Base-by-base conservation (phyloP, 495 filamentous ascomycete genomes). In the Penicillium daleae region DNA sequence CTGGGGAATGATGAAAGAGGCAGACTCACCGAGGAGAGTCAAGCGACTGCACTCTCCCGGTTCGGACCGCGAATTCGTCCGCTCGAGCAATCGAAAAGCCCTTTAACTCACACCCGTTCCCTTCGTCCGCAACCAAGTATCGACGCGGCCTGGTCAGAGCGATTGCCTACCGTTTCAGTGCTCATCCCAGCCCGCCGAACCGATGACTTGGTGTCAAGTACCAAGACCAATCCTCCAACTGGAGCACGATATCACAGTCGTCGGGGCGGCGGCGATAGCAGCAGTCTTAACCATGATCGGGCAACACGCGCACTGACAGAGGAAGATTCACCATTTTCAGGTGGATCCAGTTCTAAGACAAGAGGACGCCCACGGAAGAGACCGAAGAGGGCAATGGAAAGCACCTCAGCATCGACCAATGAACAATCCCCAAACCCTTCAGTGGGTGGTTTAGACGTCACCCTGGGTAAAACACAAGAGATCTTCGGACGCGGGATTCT, bases 401-500 rank as follows among this genome's bases (percentile, higher is more conserved):
- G 6, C 2, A 42, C 39, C 39, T 42, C 5, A 42, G 17, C 39
- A 6, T 42, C 5, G 13, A 42, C 39, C 2, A 42, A 42, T 42
- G 5, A 42, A n/a, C 5, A 42, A 19, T 5, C 5, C 39, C 39
- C 2, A 42, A 42, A 42, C 13, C 39, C 39, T 19, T 42, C 8
- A 42, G 39, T n/a, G 0, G 4, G 39, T n/a, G 2, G 39, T 42
- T 42, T 42, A n/a, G 39, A n/a, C 12, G 32, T 51, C 22, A 26
- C 32, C 7, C 17, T 39, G 8, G 56, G 22, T 63, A 13, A 63
- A 63, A 37, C 48, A 19, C n/a, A 63, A 63, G 56, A 66, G 60
- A 63, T 66, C n/a, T 66, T 63, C 33, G 56, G 56, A 2, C 60
- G 64, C 33, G 60, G 60, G 50, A 19, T 66, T 53, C 60, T 66